These are phyloP conservation scores for Solanum sitiens DNA, from an alignment of 257 asterid genomes.

Conservation along the genomic window DNA sequence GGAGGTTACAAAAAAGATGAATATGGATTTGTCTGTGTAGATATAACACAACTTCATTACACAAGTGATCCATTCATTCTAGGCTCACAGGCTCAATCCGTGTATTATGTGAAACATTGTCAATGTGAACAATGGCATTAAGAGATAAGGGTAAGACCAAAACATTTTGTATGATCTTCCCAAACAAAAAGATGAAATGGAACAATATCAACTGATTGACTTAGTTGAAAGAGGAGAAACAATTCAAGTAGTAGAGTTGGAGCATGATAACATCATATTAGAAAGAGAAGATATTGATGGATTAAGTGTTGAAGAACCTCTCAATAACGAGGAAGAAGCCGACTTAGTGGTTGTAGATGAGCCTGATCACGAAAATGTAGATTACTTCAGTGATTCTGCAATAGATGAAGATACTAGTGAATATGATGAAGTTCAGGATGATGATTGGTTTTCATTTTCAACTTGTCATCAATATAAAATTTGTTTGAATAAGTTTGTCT, in stretches of 20 bases:
- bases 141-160: background rate
- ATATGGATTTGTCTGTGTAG: no score
- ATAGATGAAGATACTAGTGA: no score
- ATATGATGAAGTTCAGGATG: no score
- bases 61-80: no score
- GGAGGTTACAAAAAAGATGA: no score
- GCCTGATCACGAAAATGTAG: background rate
- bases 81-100: no score
- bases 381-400: background rate
- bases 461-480: no score
- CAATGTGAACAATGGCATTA: background rate
- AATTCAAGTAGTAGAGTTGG: background rate
- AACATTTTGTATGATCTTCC: background rate
- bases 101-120: no score
- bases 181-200: background rate
- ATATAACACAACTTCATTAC: no score
- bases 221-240: background rate
- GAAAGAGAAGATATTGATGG: background rate
- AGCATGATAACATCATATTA: background rate
- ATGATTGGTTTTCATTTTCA: no score
- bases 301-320: background rate
- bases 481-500: no score
- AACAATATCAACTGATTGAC: background rate
- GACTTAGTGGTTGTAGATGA: background rate
- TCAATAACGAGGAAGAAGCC: background rate